phyloP scores from a whole-genome alignment of 257 asterid genomes.

The Solanum medicagineum region DNA sequence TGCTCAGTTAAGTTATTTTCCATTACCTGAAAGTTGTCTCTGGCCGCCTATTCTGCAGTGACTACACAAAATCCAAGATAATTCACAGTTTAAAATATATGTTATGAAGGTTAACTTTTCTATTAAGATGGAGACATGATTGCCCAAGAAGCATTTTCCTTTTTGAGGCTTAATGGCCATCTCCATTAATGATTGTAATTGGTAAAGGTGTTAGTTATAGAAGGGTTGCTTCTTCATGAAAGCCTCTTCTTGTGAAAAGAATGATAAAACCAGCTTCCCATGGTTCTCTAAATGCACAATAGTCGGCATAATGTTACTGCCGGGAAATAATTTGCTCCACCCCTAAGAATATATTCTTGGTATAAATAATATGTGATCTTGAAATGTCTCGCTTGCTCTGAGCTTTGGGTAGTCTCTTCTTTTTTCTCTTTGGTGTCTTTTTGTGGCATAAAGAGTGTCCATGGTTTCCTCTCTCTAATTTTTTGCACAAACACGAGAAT shows the following conservation, averaged over 20 bases:
- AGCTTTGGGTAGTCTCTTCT: not conserved
- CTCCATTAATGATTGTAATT: not conserved
- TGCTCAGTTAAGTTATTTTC: not conserved
- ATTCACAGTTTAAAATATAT: not conserved
- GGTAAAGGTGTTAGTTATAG: not conserved
- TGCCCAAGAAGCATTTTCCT: not conserved
- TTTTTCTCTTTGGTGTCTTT: not conserved
- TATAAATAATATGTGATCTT: not conserved
- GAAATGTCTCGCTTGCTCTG: not conserved
- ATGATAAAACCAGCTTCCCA: not conserved
- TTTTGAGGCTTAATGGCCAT: not conserved
- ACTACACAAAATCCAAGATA: not conserved
- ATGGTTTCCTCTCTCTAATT: not conserved
- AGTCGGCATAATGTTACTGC: not conserved
- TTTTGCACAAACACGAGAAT: not conserved
- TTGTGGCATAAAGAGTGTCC: not conserved
- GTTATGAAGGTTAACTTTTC: not conserved
- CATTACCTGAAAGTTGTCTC: not conserved
- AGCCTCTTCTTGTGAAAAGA: not conserved
- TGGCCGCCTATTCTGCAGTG: not conserved
- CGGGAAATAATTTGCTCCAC: not conserved
- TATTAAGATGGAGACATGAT: not conserved
- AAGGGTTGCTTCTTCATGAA: not conserved
- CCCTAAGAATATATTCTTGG: not conserved
- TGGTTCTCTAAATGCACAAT: not conserved